Conservation (phyloP, 148 eudicot species). For the Amaranthus palmeri region DNA sequence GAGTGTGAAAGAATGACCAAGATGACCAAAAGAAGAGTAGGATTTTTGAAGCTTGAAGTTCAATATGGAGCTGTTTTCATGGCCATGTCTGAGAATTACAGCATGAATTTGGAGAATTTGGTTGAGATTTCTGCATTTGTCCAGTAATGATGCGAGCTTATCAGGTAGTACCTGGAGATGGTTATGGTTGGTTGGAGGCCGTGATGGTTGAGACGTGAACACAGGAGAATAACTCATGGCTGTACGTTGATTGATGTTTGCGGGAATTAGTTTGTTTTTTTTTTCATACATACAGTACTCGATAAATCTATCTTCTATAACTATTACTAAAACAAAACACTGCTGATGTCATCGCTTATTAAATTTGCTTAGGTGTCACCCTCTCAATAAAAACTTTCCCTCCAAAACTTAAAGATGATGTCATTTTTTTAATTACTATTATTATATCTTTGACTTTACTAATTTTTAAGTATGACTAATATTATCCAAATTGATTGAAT, state of each 20-base stretch:
- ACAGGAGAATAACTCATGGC: constrained; percentile 25
- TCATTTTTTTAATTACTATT: too few species aligned
- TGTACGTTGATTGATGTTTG: not conserved
- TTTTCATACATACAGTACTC: too few species aligned
- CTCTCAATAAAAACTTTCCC: too few species aligned
- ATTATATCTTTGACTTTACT: too few species aligned
- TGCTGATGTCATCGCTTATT: too few species aligned
- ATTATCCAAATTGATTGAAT: too few species aligned
- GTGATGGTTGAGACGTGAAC: constrained; percentile 20
- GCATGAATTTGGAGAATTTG: constrained; percentile 66
- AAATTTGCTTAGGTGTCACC: too few species aligned
- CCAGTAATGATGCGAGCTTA: constrained; percentile 42
- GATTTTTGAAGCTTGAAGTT: constrained; percentile 79
- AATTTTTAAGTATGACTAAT: too few species aligned
- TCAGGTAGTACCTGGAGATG: constrained; percentile 36
- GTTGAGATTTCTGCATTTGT: constrained; percentile 33
- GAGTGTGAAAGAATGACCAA: constrained; percentile 43
- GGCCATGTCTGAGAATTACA: constrained; percentile 54
- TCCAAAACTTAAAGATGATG: too few species aligned
- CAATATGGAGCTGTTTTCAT: constrained; percentile 45
- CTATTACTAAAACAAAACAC: too few species aligned
- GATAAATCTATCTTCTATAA: too few species aligned
- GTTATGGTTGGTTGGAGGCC: constrained; percentile 7
- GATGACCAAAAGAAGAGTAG: constrained; percentile 49
- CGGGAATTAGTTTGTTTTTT: not conserved